A percentile compares a stretch with the other conserved stretches of the same genome.
Evolutionary conservation across 768 basidiomycete species (phyloP).

Genomic region (Mycena capillaripes): DNA sequence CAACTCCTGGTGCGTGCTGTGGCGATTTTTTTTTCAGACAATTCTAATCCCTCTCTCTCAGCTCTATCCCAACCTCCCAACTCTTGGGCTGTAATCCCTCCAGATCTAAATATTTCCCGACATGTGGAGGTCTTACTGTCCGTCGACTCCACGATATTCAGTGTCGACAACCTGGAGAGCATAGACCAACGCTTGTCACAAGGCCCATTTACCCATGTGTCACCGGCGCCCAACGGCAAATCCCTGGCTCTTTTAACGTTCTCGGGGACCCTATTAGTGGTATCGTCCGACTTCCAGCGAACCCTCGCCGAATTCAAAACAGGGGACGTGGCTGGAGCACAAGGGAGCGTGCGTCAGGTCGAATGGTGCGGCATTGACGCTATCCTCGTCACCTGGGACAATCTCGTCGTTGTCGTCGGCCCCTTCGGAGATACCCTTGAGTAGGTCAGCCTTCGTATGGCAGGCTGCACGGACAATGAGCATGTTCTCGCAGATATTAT

Average conservation of each 20-base stretch:
- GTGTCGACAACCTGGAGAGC: conserved; percentile 90
- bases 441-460: conserved; percentile 60
- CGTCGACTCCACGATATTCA: conserved; percentile 82
- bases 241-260: conserved; percentile 88
- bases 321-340: conserved; percentile 62
- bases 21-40: background rate
- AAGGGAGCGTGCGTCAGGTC: conserved; percentile 76
- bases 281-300: conserved; percentile 94
- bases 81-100: conserved; percentile 91
- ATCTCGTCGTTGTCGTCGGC: conserved; percentile 86
- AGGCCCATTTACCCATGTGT: conserved; percentile 90
- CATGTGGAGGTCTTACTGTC: conserved; percentile 93
- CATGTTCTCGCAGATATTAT: conserved; percentile 69
- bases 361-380: conserved; percentile 99
- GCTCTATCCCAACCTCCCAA: conserved; percentile 84
- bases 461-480: conserved; percentile 21
- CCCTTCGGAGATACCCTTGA: conserved; percentile 90
- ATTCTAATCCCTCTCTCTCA: conserved; percentile 43
- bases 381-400: conserved; percentile 87
- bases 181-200: conserved; percentile 90
- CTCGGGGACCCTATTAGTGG: conserved; percentile 86
- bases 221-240: conserved; percentile 95
- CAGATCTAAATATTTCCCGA: conserved; percentile 89
- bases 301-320: conserved; percentile 92
- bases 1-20: conserved; percentile 75